Conservation (phyloP, 345 rosid species). For the Mallotus nudiflorus region DNA sequence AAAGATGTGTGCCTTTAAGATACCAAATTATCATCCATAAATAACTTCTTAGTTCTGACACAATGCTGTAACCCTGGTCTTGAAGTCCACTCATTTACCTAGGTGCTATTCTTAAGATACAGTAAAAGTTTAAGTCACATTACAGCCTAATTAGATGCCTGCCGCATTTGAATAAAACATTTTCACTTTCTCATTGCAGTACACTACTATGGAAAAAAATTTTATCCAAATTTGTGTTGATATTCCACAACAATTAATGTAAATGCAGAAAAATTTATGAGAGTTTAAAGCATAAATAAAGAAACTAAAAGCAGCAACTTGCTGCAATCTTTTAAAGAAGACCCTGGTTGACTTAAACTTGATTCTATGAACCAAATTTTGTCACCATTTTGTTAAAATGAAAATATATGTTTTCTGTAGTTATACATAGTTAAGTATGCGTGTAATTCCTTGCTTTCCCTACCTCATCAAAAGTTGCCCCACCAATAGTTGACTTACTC, state of each 20-base stretch:
- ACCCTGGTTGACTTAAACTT: not conserved
- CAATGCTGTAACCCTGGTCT: not conserved
- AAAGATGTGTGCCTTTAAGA: not conserved
- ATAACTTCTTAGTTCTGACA: not conserved
- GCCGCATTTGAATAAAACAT: not conserved
- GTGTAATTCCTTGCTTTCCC: constrained; percentile 6
- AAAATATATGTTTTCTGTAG: not conserved
- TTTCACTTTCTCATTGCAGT: not conserved
- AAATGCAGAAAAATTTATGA: not conserved
- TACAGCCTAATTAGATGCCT: not conserved
- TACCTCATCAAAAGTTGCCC: constrained; percentile 94
- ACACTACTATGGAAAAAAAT: not conserved
- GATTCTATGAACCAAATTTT: not conserved
- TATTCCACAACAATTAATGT: not conserved
- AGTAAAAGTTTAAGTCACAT: not conserved
- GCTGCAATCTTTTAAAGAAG: constrained; percentile 6
- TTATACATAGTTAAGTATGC: not conserved
- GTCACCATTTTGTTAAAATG: not conserved
- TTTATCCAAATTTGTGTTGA: not conserved
- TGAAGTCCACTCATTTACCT: not conserved
- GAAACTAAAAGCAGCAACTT: not conserved
- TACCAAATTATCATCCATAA: not conserved
- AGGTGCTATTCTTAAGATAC: not conserved
- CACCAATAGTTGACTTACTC: constrained; percentile 82
- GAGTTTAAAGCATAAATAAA: not conserved